phyloP scores from a whole-genome alignment of 2,329 filamentous ascomycete genomes.

The Westerdykella ornata region DNA sequence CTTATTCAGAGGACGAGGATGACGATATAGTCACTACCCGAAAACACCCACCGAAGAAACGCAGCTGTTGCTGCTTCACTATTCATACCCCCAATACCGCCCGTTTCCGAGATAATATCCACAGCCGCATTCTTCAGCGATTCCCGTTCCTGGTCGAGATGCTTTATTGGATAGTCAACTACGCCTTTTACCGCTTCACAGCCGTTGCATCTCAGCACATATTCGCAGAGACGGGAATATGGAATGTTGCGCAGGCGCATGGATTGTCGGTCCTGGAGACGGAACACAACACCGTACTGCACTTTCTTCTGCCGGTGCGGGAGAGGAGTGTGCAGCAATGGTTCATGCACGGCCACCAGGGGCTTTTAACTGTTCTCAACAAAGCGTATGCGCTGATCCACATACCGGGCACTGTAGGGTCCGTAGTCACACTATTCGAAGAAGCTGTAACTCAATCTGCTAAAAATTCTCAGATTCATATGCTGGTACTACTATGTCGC shows the following conservation, averaged over 20 bases:
- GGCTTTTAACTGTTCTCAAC: constrained; percentile 51
- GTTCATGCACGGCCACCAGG: constrained; percentile 51
- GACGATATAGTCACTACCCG: constrained; percentile 29
- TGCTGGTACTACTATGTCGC: constrained; percentile 59
- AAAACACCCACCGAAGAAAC: constrained; percentile 45
- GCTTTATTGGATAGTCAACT: constrained; percentile 66
- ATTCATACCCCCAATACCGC: constrained; percentile 53
- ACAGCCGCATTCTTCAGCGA: constrained; percentile 58
- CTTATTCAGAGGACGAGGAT: constrained; percentile 32
- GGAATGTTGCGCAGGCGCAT: constrained; percentile 51
- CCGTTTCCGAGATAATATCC: constrained; percentile 54
- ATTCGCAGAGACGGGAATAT: constrained; percentile 49
- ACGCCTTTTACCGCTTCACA: constrained; percentile 57
- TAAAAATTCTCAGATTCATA: constrained; percentile 45
- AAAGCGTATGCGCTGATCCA: constrained; percentile 55
- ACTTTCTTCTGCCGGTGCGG: constrained; percentile 48
- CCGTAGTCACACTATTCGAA: constrained; percentile 14
- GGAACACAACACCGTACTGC: constrained; percentile 48
- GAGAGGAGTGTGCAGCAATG: constrained; percentile 51
- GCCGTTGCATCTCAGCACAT: constrained; percentile 46
- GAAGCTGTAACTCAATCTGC: neutral
- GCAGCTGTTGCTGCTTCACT: constrained; percentile 47
- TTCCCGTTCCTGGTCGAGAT: constrained; percentile 66
- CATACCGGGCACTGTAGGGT: constrained; percentile 56
- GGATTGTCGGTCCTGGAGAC: constrained; percentile 50